phyloP scores from a whole-genome alignment of 805 yeast species.

The Vanderwaltozyma verrucispora region DNA sequence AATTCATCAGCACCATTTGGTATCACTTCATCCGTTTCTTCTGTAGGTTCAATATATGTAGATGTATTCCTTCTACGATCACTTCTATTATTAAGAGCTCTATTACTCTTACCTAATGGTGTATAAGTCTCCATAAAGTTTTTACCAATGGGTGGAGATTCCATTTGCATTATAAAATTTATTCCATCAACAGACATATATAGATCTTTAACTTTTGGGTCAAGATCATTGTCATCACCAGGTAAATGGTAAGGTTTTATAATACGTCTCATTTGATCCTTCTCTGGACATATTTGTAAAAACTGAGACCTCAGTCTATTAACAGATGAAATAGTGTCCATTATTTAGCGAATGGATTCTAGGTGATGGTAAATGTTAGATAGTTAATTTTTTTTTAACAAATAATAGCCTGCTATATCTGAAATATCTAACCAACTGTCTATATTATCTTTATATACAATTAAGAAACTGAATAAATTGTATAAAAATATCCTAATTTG shows the following conservation, averaged over 20 bases:
- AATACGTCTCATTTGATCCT: constrained; percentile 23
- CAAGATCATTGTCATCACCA: constrained; percentile 3
- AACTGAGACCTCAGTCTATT: constrained; percentile 24
- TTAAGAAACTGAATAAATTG: too few relatives aligned
- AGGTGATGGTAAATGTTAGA: too few relatives aligned
- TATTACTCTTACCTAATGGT: neutral
- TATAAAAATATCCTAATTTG: too few relatives aligned
- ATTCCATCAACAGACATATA: constrained; percentile 15
- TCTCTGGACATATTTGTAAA: constrained; percentile 19
- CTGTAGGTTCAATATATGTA: neutral
- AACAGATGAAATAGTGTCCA: constrained; percentile 22
- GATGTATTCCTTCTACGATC: constrained; percentile 1
- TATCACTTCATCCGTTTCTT: neutral
- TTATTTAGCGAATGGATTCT: too few relatives aligned
- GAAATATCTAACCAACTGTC: too few relatives aligned
- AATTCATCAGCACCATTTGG: too few relatives aligned
- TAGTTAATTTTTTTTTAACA: too few relatives aligned
- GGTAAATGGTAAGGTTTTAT: constrained; percentile 17
- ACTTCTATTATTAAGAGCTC: constrained; percentile 1
- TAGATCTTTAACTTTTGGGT: constrained; percentile 9
- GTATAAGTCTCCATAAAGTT: constrained; percentile 14
- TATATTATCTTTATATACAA: too few relatives aligned
- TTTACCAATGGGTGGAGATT: constrained; percentile 25
- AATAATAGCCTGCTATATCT: too few relatives aligned
- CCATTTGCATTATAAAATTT: constrained; percentile 12